Percentiles rank a stretch among this genome's conserved stretches.
Evolutionary conservation across 495 filamentous ascomycete species (phyloP).

Genomic region (Lindgomyces ingoldianus): DNA sequence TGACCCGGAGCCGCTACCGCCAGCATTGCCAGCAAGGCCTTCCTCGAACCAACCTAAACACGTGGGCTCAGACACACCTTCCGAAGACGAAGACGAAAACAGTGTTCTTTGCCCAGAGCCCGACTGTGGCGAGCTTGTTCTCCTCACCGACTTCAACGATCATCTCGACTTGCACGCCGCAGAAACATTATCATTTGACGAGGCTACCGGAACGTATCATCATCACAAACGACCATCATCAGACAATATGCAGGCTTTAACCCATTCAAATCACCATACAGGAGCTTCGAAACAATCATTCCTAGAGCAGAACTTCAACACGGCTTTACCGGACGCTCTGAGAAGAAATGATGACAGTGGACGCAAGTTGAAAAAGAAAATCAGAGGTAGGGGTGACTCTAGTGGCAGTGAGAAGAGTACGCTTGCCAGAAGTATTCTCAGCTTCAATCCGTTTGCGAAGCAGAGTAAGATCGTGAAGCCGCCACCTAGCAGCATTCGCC

Average conservation of each 20-base stretch:
- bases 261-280: not conserved
- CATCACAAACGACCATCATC: constrained; percentile 8
- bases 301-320: constrained; percentile 34
- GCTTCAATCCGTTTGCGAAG: constrained; percentile 32
- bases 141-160: constrained; percentile 61
- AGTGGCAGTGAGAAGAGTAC: constrained; percentile 30
- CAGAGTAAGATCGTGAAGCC: constrained; percentile 15
- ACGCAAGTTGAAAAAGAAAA: constrained; percentile 31
- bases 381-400: constrained; percentile 17
- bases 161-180: constrained; percentile 75
- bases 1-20: constrained; percentile 29
- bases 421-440: constrained; percentile 30
- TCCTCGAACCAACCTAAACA: constrained; percentile 20
- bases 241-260: constrained; percentile 14
- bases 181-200: constrained; percentile 57
- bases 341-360: constrained; percentile 5
- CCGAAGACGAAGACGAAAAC: constrained; percentile 43
- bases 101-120: constrained; percentile 69
- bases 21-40: constrained; percentile 16
- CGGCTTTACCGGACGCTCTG: constrained; percentile 13
- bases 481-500: constrained; percentile 8
- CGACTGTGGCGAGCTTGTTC: constrained; percentile 71
- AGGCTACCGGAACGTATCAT: constrained; percentile 40
- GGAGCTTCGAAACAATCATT: constrained; percentile 32
- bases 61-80: constrained; percentile 22